Conservation (phyloP, 345 rosid species). For the Alliaria petiolata region DNA sequence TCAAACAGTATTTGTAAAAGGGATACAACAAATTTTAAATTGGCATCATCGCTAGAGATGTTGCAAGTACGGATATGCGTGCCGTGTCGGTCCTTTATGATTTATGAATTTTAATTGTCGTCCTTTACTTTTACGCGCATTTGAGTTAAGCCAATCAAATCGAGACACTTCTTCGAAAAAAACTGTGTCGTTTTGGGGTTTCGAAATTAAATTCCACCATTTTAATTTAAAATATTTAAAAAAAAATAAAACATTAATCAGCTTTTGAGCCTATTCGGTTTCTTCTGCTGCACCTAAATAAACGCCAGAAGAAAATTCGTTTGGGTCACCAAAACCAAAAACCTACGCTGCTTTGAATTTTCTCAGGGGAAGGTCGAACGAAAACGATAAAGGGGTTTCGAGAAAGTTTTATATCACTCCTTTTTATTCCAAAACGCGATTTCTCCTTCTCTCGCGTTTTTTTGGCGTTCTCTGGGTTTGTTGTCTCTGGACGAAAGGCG, state of each 20-base stretch:
- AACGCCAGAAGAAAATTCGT: constrained; percentile 3
- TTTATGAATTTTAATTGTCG: not conserved
- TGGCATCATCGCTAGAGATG: constrained; percentile 1
- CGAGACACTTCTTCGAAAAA: not conserved
- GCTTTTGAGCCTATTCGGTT: not conserved
- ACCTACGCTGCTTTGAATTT: constrained; percentile 9
- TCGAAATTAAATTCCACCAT: not conserved
- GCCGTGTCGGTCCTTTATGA: not conserved
- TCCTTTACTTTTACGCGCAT: constrained; percentile 8
- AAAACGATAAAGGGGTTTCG: not conserved
- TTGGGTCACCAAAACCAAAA: constrained; percentile 1
- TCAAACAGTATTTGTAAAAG: not conserved
- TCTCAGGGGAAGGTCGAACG: not conserved
- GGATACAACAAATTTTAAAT: not conserved
- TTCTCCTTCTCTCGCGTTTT: not conserved
- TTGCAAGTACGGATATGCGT: not conserved
- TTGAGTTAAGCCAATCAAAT: not conserved
- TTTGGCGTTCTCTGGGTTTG: constrained; percentile 5
- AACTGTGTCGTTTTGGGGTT: not conserved
- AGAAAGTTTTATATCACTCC: not conserved
- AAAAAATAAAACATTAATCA: too few relatives aligned
- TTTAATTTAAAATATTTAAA: not conserved
- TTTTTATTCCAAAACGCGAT: constrained; percentile 1
- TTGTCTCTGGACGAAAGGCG: not conserved
- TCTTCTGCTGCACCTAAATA: constrained; percentile 1